Base-by-base conservation (phyloP, 345 rosid genomes). In the Eucalyptus victrix region DNA sequence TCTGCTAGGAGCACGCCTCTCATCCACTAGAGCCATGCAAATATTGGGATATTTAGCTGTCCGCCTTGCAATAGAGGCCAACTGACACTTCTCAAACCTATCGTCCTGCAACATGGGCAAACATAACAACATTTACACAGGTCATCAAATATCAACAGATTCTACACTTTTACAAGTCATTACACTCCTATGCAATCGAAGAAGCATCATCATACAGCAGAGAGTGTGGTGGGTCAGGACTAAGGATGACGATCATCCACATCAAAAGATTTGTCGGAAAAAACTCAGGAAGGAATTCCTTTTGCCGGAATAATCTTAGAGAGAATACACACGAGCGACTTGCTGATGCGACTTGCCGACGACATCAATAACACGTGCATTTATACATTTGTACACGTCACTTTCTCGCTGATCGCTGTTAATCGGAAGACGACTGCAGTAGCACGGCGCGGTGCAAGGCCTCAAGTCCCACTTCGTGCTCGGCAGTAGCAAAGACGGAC, bases 1-100 rank as follows among this genome's bases (percentile, higher is more conserved):
- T 83, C 90, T 94, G 42, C 87, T 92, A 67, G 80, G 91, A 42
- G 95, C 90, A 86, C 87, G 92, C 91, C 94, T 97, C 94, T 96
- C 96, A 60, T 97, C 97, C 56, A 97, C 95, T 89, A 97, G 92
- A 83, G 98, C 92, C 97, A 94, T 95, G 34, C 93, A 86, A 18
- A 94, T 87, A 40, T 80, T 32, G 86, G 91, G 45, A 56, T 88
- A 86, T 89, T 80, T 91, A 40, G 65, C 86, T 60, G 49, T 90
- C 49, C 90, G 40, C 49, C 91, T 92, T 14, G 91, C 89, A 85
- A 86, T 83, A 65, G 89, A 80, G 86, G 89, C 89, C 87, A 95
- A 88, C 89, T 45, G 93, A 89, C 93, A 88, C 30, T 86, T 47
- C 51, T 51, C 44, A 17, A 92, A 90, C 47, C 91, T 90, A 42